Percentiles rank a stretch among this genome's conserved stretches.
Evolutionary conservation across 116 monocot species (phyloP).

Genomic region (Trichopus zeylanicus): DNA sequence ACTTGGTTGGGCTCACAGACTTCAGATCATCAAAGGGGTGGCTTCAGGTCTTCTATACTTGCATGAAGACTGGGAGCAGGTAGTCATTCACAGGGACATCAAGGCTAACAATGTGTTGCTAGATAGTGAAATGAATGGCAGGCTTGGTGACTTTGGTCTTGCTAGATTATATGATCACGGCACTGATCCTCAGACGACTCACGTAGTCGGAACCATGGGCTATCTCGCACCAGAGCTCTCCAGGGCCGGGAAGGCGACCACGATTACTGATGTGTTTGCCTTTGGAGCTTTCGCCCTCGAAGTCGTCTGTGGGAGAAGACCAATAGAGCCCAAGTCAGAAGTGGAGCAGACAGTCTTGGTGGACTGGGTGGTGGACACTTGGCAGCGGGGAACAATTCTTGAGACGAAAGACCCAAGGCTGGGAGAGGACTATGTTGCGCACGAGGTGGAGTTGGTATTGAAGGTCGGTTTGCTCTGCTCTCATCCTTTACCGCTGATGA

Average conservation of each 20-base stretch:
- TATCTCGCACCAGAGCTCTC: constrained; percentile 8
- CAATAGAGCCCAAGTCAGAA: neutral
- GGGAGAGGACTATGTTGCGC: neutral
- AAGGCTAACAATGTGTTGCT: constrained; percentile 11
- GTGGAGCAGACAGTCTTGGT: neutral
- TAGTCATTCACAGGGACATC: constrained; percentile 11
- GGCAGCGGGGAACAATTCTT: neutral
- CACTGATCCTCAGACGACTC: constrained; percentile 2
- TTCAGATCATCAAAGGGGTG: constrained; percentile 7
- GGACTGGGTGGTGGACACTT: constrained; percentile 10
- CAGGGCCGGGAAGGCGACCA: constrained; percentile 6
- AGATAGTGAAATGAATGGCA: constrained; percentile 8
- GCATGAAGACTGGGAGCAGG: constrained; percentile 12
- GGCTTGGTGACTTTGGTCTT: constrained; percentile 8
- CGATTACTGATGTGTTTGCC: constrained; percentile 6
- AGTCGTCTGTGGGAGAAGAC: constrained; percentile 2
- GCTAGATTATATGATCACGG: constrained; percentile 7
- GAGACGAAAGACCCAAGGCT: constrained; percentile 1
- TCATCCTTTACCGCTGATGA: neutral
- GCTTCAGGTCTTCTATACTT: constrained; percentile 8
- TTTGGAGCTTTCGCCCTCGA: constrained; percentile 8
- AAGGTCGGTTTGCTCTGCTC: constrained; percentile 6
- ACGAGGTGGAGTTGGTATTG: constrained; percentile 6
- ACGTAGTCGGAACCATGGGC: constrained; percentile 10
- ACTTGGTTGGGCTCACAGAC: constrained; percentile 4